Percentiles rank a stretch among this genome's conserved stretches.
Evolutionary conservation across 495 filamentous ascomycete species (phyloP).

Genomic region (Staphylotrichum longicolle): DNA sequence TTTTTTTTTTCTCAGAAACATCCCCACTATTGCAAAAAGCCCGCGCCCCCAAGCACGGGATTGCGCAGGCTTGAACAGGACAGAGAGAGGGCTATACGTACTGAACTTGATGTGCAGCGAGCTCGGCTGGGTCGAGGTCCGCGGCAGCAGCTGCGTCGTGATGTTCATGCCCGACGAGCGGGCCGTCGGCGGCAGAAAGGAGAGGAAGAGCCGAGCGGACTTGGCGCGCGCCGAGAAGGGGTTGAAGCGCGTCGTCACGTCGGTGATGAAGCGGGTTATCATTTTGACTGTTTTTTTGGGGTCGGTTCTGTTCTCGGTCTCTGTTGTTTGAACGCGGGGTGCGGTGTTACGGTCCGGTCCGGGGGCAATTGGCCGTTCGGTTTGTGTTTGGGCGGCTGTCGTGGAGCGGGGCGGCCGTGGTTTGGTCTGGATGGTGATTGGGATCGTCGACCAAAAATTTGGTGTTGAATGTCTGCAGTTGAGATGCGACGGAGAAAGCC

Average conservation of each 20-base stretch:
- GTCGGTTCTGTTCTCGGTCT: not conserved
- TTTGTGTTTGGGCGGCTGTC: not conserved
- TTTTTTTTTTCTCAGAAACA: no score
- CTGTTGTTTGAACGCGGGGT: no score
- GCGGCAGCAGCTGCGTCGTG: constrained; percentile 71
- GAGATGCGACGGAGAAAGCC: constrained; percentile 12
- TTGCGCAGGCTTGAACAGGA: no score
- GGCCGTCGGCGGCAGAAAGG: constrained; percentile 77
- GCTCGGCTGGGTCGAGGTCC: constrained; percentile 58
- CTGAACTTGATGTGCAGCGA: constrained; percentile 77
- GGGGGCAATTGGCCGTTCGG: not conserved
- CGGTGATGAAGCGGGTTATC: constrained; percentile 84
- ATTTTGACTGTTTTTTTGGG: constrained; percentile 51
- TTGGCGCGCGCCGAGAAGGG: constrained; percentile 77
- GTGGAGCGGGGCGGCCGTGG: not conserved
- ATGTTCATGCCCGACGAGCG: constrained; percentile 69
- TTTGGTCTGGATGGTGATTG: not conserved
- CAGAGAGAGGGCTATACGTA: constrained; percentile 43
- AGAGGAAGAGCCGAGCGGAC: constrained; percentile 81
- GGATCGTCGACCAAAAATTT: constrained; percentile 10
- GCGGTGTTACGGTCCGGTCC: not conserved
- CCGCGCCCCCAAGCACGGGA: no score
- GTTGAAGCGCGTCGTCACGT: constrained; percentile 82
- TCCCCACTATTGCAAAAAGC: no score
- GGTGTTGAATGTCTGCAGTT: constrained; percentile 16